phyloP scores from a whole-genome alignment of 148 eudicot genomes.

The Oxyria digyna region DNA sequence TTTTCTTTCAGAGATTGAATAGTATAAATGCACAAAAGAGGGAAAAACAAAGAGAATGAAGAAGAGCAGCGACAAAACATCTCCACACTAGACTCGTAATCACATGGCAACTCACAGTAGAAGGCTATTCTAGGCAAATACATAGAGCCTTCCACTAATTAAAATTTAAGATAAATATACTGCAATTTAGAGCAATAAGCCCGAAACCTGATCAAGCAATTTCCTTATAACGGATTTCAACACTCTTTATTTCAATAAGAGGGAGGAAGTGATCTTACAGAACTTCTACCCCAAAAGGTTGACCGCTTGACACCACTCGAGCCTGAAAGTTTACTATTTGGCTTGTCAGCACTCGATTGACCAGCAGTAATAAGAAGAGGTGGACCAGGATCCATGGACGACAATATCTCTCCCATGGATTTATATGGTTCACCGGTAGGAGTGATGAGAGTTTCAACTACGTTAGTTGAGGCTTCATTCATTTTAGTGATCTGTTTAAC shows the following conservation, averaged over 20 bases:
- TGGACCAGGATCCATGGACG: conserved; percentile 76
- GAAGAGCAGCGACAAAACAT: background rate
- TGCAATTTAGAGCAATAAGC: background rate
- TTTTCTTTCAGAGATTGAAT: background rate
- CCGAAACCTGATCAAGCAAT: background rate
- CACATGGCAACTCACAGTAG: background rate
- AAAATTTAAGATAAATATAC: background rate
- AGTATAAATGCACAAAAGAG: background rate
- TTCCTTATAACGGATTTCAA: background rate
- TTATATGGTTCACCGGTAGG: conserved; percentile 35
- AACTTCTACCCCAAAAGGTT: conserved; percentile 69
- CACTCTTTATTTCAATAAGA: background rate
- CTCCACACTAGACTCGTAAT: background rate
- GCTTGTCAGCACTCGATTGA: conserved; percentile 48
- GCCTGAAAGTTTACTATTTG: conserved; percentile 34
- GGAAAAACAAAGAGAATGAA: background rate
- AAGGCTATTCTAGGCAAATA: background rate
- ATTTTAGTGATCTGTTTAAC: conserved; percentile 22
- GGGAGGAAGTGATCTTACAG: conserved; percentile 36
- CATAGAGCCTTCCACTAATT: background rate
- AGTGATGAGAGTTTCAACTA: conserved; percentile 23
- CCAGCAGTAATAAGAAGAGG: conserved; percentile 40
- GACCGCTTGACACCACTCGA: conserved; percentile 57
- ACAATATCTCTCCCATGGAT: conserved; percentile 77
- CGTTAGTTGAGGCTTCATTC: conserved; percentile 25